Evolutionary conservation across 129 eudicot species (phyloP).

Genomic region (Smallanthus sonchifolius): DNA sequence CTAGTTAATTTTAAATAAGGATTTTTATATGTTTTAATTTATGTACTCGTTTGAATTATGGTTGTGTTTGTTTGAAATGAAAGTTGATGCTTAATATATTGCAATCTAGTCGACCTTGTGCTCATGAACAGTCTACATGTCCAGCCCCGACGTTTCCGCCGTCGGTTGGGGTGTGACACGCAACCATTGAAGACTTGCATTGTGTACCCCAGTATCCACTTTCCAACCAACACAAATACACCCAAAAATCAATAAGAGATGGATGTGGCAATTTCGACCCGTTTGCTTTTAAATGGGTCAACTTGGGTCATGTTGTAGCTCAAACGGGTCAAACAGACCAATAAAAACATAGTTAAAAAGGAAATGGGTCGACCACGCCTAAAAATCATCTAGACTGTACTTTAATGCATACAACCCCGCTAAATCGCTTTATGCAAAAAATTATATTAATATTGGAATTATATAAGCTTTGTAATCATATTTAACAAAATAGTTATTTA

Average conservation of each 20-base stretch:
- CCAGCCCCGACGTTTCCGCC: no score
- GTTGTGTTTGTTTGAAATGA: no score
- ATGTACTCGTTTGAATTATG: no score
- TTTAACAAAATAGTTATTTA: background rate
- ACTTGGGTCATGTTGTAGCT: background rate
- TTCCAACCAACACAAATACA: slow-evolving; percentile 12
- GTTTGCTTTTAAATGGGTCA: background rate
- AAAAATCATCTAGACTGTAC: background rate
- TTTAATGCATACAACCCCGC: background rate
- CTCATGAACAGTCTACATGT: no score
- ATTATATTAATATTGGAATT: background rate
- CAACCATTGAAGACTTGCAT: slow-evolving; percentile 69
- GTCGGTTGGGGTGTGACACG: no score
- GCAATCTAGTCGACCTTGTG: no score
- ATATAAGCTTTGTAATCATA: background rate
- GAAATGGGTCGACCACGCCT: background rate
- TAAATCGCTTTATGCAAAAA: background rate
- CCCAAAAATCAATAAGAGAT: background rate
- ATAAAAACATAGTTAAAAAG: background rate
- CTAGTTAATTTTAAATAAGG: no score
- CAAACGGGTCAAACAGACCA: background rate
- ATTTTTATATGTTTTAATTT: no score
- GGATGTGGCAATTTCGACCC: background rate
- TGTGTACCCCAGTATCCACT: slow-evolving; percentile 93
- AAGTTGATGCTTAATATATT: no score